These are phyloP conservation scores for Penicillium simplicissimum DNA, from an alignment of 495 filamentous ascomycete species.

Conservation along the genomic window DNA sequence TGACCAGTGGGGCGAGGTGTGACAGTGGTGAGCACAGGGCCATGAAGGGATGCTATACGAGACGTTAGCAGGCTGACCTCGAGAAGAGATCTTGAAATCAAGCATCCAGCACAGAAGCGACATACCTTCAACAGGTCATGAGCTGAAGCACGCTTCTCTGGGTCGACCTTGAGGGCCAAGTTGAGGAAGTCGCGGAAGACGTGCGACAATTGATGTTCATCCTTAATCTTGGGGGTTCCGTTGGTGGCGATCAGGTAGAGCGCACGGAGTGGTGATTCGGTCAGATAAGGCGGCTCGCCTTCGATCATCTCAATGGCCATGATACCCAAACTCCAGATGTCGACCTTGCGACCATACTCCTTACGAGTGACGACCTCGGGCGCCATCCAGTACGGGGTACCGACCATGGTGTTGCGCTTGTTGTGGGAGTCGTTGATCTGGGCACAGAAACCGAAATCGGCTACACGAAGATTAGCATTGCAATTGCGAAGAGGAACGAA, in stretches of 20 bases:
- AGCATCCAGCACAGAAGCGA: slow-evolving; percentile 12
- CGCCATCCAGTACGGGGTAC: slow-evolving; percentile 99
- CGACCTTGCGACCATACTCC: slow-evolving; percentile 97
- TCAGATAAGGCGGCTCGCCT: slow-evolving; percentile 95
- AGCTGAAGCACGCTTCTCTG: slow-evolving; percentile 92
- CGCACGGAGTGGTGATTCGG: slow-evolving; percentile 89
- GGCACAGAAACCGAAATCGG: slow-evolving; percentile 98
- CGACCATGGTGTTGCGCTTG: slow-evolving; percentile 98
- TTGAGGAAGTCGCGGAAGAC: slow-evolving; percentile 88
- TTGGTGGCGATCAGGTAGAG: slow-evolving; percentile 97
- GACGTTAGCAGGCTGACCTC: slow-evolving; percentile 27
- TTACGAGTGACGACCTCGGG: slow-evolving; percentile 96
- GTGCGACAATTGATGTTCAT: slow-evolving; percentile 76
- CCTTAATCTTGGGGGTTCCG: slow-evolving; percentile 92
- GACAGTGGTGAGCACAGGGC: slow-evolving; percentile 68
- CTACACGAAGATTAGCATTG: slow-evolving; percentile 50
- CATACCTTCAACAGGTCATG: slow-evolving; percentile 87
- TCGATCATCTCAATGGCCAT: slow-evolving; percentile 99
- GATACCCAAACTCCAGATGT: slow-evolving; percentile 98
- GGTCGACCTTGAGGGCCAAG: slow-evolving; percentile 90
- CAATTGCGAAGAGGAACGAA: slow-evolving; percentile 7
- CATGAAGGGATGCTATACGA: slow-evolving; percentile 84
- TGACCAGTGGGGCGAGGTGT: slow-evolving; percentile 80
- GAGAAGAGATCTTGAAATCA: background rate
- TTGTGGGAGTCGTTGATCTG: slow-evolving; percentile 97